phyloP scores from a whole-genome alignment of 2,329 filamentous ascomycete species.

The Aspergillus ruber region DNA sequence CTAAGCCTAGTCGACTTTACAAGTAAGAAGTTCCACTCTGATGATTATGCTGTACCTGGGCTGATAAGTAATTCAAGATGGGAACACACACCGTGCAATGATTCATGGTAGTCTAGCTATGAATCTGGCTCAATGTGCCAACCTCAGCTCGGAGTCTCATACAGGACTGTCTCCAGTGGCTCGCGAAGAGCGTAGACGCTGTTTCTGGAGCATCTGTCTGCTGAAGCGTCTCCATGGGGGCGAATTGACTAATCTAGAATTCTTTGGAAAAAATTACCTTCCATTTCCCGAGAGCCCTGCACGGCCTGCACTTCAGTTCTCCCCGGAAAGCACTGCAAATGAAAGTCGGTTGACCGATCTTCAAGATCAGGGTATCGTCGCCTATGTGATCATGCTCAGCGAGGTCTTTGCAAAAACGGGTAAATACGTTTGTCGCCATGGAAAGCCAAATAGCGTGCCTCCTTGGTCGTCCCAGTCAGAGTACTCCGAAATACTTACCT shows the following conservation, averaged over 20 bases:
- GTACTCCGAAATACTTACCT: slow-evolving; percentile 46
- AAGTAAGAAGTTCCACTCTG: slow-evolving; percentile 20
- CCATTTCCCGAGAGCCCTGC: slow-evolving; percentile 35
- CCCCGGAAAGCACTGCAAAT: slow-evolving; percentile 13
- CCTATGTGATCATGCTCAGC: slow-evolving; percentile 42
- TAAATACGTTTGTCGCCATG: slow-evolving; percentile 42
- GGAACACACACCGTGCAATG: slow-evolving; percentile 41
- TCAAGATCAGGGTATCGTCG: slow-evolving; percentile 38
- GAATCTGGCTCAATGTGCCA: slow-evolving; percentile 41
- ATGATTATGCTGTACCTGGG: neutral
- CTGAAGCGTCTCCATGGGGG: slow-evolving; percentile 40
- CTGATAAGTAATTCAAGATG: slow-evolving; percentile 24
- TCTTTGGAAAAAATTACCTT: slow-evolving; percentile 29
- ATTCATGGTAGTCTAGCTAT: slow-evolving; percentile 41
- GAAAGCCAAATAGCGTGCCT: slow-evolving; percentile 38
- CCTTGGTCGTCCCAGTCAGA: slow-evolving; percentile 48
- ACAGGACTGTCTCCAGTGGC: slow-evolving; percentile 9
- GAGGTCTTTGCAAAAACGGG: slow-evolving; percentile 46
- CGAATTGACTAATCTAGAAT: slow-evolving; percentile 36
- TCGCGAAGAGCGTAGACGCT: slow-evolving; percentile 31
- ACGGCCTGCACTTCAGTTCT: slow-evolving; percentile 17
- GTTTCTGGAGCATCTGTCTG: slow-evolving; percentile 40
- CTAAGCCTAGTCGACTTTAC: slow-evolving; percentile 38
- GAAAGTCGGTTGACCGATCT: slow-evolving; percentile 22
- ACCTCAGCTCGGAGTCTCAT: slow-evolving; percentile 34